Evolutionary conservation across 2,329 filamentous ascomycete genomes (phyloP).

Genomic region (Phyllosticta citrichinensis): DNA sequence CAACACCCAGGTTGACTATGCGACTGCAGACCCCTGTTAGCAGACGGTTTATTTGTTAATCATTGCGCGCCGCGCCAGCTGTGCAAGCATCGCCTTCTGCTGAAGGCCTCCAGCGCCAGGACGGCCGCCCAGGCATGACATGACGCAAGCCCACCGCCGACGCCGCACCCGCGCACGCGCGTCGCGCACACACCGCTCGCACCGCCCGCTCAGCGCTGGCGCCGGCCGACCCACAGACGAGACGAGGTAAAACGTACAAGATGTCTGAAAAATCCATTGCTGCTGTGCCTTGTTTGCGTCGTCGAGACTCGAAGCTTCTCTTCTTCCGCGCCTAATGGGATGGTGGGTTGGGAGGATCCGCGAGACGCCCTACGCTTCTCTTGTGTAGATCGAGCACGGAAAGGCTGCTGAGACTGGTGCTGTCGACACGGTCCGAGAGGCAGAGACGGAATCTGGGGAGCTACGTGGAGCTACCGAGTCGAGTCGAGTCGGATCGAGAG

Average conservation of each 20-base stretch:
- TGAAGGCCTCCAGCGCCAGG: slow-evolving; percentile 5
- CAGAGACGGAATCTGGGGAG: not conserved
- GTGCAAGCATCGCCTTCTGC: slow-evolving; percentile 6
- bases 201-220: not conserved
- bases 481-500: not conserved
- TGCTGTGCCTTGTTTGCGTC: slow-evolving; percentile 15
- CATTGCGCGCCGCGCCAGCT: slow-evolving; percentile 5
- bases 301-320: slow-evolving; percentile 27
- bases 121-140: slow-evolving; percentile 5
- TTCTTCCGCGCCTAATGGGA: slow-evolving; percentile 17
- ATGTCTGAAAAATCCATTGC: slow-evolving; percentile 85
- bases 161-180: not conserved
- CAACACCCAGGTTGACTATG: slow-evolving; percentile 85
- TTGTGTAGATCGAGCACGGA: slow-evolving; percentile 37
- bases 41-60: slow-evolving; percentile 10
- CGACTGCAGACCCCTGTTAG: slow-evolving; percentile 49
- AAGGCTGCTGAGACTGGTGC: slow-evolving; percentile 8
- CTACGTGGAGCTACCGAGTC: not conserved
- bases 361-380: not conserved
- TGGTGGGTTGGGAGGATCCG: not conserved
- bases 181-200: slow-evolving; percentile 10
- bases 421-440: not conserved
- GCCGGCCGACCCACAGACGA: not conserved
- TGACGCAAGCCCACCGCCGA: not conserved
- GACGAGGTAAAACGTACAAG: slow-evolving; percentile 54